Evolutionary conservation across 441 rosid species (phyloP).

Genomic region (Syzygium malaccense): DNA sequence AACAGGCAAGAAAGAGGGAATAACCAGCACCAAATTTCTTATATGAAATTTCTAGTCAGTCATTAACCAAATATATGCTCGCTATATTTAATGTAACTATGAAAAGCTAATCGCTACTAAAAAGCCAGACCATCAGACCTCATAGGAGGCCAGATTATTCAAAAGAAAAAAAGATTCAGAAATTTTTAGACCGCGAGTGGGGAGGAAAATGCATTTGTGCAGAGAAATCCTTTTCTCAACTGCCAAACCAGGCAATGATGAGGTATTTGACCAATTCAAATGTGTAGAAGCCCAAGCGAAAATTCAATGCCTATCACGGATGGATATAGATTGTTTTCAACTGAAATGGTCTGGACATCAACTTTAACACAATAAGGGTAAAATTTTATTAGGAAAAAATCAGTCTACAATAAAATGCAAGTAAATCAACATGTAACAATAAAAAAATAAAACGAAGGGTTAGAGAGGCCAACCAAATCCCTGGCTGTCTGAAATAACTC

Average conservation of each 20-base stretch:
- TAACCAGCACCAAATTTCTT: background rate
- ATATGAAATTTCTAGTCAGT: background rate
- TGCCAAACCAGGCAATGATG: background rate
- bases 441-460: background rate
- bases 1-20: background rate
- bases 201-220: background rate
- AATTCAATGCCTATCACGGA: background rate
- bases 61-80: background rate
- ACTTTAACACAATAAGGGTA: background rate
- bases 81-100: background rate
- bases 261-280: background rate
- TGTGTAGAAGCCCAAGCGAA: background rate
- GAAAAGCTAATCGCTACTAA: background rate
- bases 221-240: background rate
- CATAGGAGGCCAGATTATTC: background rate
- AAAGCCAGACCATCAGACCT: background rate
- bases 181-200: background rate
- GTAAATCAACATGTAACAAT: background rate
- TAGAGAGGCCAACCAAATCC: constrained; percentile 58
- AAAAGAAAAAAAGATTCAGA: background rate
- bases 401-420: background rate
- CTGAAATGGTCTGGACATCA: background rate
- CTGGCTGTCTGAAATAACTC: constrained; percentile 98
- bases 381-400: background rate
- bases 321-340: background rate